Evolutionary conservation across 2,329 filamentous ascomycete species (phyloP), one percentile per base, ranked within the genome.

Genomic region (Sclerotinia glacialis): DNA sequence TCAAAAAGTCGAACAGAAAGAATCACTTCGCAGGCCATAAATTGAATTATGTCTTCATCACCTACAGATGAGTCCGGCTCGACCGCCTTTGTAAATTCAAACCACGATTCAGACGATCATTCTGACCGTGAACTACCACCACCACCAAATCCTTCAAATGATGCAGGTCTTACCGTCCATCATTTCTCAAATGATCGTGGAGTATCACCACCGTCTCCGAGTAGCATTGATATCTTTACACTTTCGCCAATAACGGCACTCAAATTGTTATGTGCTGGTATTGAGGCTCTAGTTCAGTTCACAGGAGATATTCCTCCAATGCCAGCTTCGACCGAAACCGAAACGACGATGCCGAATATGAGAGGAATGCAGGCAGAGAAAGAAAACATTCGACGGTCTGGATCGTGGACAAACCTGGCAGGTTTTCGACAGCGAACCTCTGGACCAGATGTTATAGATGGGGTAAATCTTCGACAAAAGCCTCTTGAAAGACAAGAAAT

Each of bases 201-300:
- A 66, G 71, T 73, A 67, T 71, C 56, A 70, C 76, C 69, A 71
- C 73, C 73, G 67, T 75, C 67, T 69, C 76, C 69, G 69, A 79
- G 71, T 74, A 78, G 70, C 67, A 83, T 90, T 77, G 89, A 93
- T 76, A 84, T 96, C 69, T 91, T 90, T 78, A 85, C 85, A 62
- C 83, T 97, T 68, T 80, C 87, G 0, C 87, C 92, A 4, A 82
- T 89, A 62, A 87, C 87, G 2, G 93, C 93, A 6, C 84, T 98
- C 74, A 90, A 89, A 74, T 81, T 96, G 70, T 84, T 98, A n/a
- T 88, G 88, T 71, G 83, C 86, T 49, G 86, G 86, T 67, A 81
- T 93, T 68, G 89, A 93, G 73, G 83, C 86, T 5, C 82, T 95
- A 62, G 89, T 92, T 23, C 60, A 55, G 34, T 56, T 65, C 23